Evolutionary conservation across 257 asterid genomes (phyloP), one percentile per base, ranked within the genome.

Genomic region (Sherardia arvensis): DNA sequence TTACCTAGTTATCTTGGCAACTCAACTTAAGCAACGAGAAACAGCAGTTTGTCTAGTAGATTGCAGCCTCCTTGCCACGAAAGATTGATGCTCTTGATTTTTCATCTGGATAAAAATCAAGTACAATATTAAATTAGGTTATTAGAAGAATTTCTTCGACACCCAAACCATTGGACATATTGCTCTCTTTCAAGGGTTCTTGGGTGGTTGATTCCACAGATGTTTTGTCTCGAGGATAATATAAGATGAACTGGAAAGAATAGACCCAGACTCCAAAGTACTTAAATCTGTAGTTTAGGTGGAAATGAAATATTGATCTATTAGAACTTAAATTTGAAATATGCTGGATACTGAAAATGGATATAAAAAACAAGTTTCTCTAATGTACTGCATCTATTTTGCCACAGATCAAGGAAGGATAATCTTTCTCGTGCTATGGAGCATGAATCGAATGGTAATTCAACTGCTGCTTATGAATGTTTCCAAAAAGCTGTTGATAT

Each of bases 401-500:
- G 66, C 53, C 72, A 65, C 84, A 92, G 99, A 75, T 70, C 91
- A 53, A 87, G 99, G 69, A 89, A 61, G 74, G 99, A 92, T 73
- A 89, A 87, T 71, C 94, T 89, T 45, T 66, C 90, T 63, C 93
- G 99, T 68, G 99, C 97, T 9, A 62, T 76, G 79, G 99, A 89
- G 80, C 99, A 89, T 64, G 99, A 92, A 73, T 80, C 87, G 18
- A 92, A 87, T 71, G 97, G 99, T 77, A 92, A 92, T 62, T 68
- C 67, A 59, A 68, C 78, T 67, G 99, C 96, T 77, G 97, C 99
- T 67, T 87, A 83, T 73, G 97, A 90, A 62, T 87, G 94, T 77
- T 92, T 85, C 74, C 99, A 92, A 80, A 92, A 92, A 81, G 97
- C 99, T 73, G 95, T 92, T 61, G 99, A 92, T 71, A 81, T 92